A percentile compares a stretch with the other conserved stretches of the same genome.
Evolutionary conservation across 75 land plant genomes (phyloP).

Genomic region (Pseudotsuga menziesii): DNA sequence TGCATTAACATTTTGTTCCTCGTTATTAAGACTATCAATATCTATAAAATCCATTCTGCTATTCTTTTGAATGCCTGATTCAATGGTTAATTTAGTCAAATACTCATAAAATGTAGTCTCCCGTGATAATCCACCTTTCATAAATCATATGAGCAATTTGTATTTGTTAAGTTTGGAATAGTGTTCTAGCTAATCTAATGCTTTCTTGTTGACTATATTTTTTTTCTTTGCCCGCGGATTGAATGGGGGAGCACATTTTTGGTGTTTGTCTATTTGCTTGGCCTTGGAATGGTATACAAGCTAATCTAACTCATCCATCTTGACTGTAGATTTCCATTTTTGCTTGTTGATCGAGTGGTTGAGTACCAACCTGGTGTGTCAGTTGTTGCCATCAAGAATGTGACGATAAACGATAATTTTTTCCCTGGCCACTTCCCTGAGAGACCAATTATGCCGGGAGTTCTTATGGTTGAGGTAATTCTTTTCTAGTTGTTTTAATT

Average conservation of each 20-base stretch:
- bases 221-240: no score
- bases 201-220: no score
- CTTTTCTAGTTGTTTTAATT: neutral
- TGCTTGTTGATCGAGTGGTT: slow-evolving; percentile 93
- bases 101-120: neutral
- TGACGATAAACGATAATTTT: slow-evolving; percentile 96
- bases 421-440: slow-evolving; percentile 99
- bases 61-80: neutral
- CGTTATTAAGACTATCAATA: no score
- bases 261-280: no score
- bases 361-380: slow-evolving; percentile 89
- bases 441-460: slow-evolving; percentile 99
- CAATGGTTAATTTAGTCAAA: neutral
- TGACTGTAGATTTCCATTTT: slow-evolving; percentile 71
- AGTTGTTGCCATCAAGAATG: slow-evolving; percentile 97
- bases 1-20: no score
- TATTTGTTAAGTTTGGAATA: neutral
- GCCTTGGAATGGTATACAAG: no score
- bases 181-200: neutral
- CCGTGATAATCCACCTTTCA: neutral
- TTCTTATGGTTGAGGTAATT: slow-evolving; percentile 96
- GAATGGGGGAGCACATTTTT: no score
- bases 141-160: neutral
- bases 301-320: neutral
- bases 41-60: no score